Evolutionary conservation across 805 yeast species (phyloP).

Genomic region (Hanseniaspora meyeri): DNA sequence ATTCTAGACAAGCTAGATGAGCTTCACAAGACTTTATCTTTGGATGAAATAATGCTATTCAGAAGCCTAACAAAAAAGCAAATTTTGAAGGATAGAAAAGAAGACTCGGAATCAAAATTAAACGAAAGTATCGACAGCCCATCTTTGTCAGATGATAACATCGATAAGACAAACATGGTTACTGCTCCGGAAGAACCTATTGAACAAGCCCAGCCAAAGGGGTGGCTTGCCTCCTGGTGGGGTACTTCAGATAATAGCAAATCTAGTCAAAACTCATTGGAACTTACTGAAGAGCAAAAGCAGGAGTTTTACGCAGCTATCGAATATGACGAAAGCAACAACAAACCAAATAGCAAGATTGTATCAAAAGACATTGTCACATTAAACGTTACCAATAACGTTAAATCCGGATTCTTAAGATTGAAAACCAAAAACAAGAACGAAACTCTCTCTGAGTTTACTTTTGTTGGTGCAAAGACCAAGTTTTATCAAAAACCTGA

Average conservation of each 20-base stretch:
- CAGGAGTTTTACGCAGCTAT: conserved; percentile 86
- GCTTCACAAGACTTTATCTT: conserved; percentile 49
- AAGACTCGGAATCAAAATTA: background rate
- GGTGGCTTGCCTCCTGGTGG: conserved; percentile 72
- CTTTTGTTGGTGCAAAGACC: conserved; percentile 70
- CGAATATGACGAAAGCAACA: conserved; percentile 65
- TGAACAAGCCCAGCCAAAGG: conserved; percentile 22
- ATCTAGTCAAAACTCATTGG: conserved; percentile 30
- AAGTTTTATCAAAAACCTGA: conserved; percentile 66
- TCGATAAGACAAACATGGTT: conserved; percentile 13
- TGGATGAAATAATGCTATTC: conserved; percentile 75
- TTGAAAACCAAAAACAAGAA: conserved; percentile 31
- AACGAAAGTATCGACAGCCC: conserved; percentile 7
- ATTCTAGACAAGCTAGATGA: conserved; percentile 33
- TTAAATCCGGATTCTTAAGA: conserved; percentile 66
- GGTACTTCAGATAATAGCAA: conserved; percentile 17
- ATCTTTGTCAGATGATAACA: conserved; percentile 14
- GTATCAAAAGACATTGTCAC: conserved; percentile 62
- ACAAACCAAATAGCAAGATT: conserved; percentile 24
- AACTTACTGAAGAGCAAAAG: conserved; percentile 73
- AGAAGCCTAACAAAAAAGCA: conserved; percentile 66
- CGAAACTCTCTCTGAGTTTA: conserved; percentile 55
- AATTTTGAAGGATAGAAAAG: conserved; percentile 41
- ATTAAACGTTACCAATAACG: conserved; percentile 52
- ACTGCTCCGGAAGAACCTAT: conserved; percentile 2